Evolutionary conservation across 352 stramenopile genomes (phyloP), one percentile per base, ranked within the genome.

Genomic region (Phytophthora tubulina): DNA sequence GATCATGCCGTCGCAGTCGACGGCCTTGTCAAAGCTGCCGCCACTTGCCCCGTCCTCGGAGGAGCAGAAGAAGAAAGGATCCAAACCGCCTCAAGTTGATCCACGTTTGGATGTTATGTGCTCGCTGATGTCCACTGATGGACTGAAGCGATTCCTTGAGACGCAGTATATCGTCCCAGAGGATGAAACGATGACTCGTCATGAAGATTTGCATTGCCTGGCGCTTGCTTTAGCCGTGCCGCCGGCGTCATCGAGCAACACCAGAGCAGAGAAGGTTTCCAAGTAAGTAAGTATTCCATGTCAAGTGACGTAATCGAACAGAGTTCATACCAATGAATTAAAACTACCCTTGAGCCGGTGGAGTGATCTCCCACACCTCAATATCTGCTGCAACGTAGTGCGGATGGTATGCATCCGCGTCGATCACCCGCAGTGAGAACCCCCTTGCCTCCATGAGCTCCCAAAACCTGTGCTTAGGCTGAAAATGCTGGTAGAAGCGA

Each of bases 321-420:
- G 48, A n/a, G 27, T 41, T 38, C 41, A 35, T 38, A 27, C 6
- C 49, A 62, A 45, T 51, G 21, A 49, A 66, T 55, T 39, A 46
- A n/a, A 48, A 56, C 7, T 62, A 38, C 32, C 5, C 17, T 41
- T 60, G 45, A 36, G 36, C 11, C 4, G 39, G 31, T 38, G 54
- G 65, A 51, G 49, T 63, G 54, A 88, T 69, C 27, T 95, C 83
- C 92, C 92, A 98, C 63, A 98, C 88, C 69, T 97, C 90, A 73
- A 98, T 97, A 62, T 98, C 92, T 41, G 91, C 88, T 1, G 89
- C 91, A 21, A 78, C 60, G 62, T 89, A 96, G 36, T 87, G 80
- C 14, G 88, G 86, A 67, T 96, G 88, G 58, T 93, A 93, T 70
- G 92, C 77, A 13, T 73, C 51, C 6, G 70, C 50, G 6, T 79